These are phyloP conservation scores for Dryas alaskensis DNA, from an alignment of 306 rosid species.

Conservation along the genomic window DNA sequence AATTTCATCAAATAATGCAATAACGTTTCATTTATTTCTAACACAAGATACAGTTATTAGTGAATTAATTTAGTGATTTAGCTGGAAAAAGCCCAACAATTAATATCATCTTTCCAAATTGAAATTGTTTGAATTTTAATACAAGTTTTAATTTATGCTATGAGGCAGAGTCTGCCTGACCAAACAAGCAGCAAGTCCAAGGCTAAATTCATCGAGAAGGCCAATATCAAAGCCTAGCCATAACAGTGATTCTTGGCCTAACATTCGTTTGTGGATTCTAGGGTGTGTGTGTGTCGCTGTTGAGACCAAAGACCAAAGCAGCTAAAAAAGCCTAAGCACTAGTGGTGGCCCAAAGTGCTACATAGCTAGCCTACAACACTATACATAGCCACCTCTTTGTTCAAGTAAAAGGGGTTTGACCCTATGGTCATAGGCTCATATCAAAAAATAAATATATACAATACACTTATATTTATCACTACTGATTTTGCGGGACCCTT, in stretches of 20 bases:
- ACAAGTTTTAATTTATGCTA: background rate
- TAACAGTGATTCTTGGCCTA: constrained; percentile 23
- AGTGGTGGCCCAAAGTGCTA: too few relatives aligned
- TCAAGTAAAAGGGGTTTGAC: constrained; percentile 17
- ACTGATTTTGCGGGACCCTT: background rate
- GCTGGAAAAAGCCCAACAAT: too few relatives aligned
- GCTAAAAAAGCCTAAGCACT: background rate
- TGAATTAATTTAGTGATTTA: too few relatives aligned
- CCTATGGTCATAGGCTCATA: background rate
- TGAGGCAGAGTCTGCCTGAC: constrained; percentile 30
- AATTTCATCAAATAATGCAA: too few relatives aligned
- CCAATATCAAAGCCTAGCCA: constrained; percentile 24
- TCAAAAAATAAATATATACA: too few relatives aligned
- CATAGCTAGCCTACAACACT: too few relatives aligned
- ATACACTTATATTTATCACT: too few relatives aligned
- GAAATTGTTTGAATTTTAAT: background rate
- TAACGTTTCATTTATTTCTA: too few relatives aligned
- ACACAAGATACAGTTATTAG: too few relatives aligned
- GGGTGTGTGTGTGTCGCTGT: constrained; percentile 22
- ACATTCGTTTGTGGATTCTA: constrained; percentile 52
- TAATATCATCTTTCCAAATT: background rate
- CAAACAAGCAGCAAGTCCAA: constrained; percentile 43
- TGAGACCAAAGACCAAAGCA: constrained; percentile 5
- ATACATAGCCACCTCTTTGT: constrained; percentile 7
- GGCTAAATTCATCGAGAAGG: constrained; percentile 39